Conservation (phyloP, 345 rosid genomes). For the Nephelium lappaceum region DNA sequence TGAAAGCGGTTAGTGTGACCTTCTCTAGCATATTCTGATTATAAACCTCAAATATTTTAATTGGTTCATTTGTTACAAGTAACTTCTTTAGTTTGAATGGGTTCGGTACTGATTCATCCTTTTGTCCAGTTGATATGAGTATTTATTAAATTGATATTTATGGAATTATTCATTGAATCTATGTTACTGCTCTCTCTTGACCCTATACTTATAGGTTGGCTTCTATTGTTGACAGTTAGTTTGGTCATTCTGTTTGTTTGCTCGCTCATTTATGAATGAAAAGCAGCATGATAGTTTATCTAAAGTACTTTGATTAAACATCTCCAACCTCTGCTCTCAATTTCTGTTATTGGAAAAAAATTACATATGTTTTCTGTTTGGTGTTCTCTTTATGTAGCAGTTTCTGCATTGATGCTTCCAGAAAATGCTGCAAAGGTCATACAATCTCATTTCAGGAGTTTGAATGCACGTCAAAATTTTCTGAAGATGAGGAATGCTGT, state of each 20-base stretch:
- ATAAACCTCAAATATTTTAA: slow-evolving; percentile 2
- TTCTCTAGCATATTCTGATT: slow-evolving; percentile 14
- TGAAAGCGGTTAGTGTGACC: slow-evolving; percentile 50
- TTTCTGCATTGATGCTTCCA: slow-evolving; percentile 29
- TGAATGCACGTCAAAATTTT: slow-evolving; percentile 41
- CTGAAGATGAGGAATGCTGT: slow-evolving; percentile 51
- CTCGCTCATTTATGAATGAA: background rate
- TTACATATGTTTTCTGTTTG: background rate
- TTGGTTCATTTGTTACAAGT: background rate
- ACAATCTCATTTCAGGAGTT: slow-evolving; percentile 63
- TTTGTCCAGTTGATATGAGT: background rate
- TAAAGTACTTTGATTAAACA: background rate
- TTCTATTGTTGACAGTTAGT: background rate
- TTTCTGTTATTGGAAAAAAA: background rate
- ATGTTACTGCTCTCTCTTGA: slow-evolving; percentile 2
- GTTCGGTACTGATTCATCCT: background rate
- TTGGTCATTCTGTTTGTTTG: background rate
- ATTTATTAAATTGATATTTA: background rate
- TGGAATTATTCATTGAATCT: background rate
- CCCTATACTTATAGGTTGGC: background rate
- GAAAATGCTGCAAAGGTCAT: slow-evolving; percentile 66
- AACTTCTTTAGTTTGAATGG: background rate
- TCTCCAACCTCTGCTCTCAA: background rate
- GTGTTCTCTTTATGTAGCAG: slow-evolving; percentile 18
- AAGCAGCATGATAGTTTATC: background rate